phyloP scores from a whole-genome alignment of 495 filamentous ascomycete species.

The Tuber borchii region DNA sequence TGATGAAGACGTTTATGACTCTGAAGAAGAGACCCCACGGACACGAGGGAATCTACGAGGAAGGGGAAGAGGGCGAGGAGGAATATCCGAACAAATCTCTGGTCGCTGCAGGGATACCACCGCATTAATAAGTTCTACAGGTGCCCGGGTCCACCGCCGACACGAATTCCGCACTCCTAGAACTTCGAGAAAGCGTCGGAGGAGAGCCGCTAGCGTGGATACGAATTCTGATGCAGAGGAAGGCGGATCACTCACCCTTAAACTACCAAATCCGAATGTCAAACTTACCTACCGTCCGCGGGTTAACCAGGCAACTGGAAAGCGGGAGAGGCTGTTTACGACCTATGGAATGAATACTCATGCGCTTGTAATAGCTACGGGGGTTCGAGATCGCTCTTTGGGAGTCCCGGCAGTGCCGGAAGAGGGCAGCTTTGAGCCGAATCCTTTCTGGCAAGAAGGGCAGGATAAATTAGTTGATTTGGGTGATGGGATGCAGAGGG shows the following conservation, averaged over 20 bases:
- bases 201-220: conserved; percentile 9
- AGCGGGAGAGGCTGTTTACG: conserved; percentile 35
- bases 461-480: conserved; percentile 23
- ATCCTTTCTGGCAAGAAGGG: conserved; percentile 29
- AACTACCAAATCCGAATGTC: conserved; percentile 32
- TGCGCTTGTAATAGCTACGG: conserved; percentile 28
- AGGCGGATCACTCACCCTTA: conserved; percentile 6
- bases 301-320: conserved; percentile 37
- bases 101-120: neutral
- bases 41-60: neutral
- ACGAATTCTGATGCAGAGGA: conserved; percentile 12
- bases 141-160: conserved; percentile 22
- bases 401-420: conserved; percentile 34
- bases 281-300: conserved; percentile 40
- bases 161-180: conserved; percentile 24
- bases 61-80: neutral
- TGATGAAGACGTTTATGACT: conserved; percentile 2
- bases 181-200: neutral
- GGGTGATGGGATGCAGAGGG: conserved; percentile 21
- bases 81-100: neutral
- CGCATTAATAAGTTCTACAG: conserved; percentile 6
- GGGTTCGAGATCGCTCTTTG: conserved; percentile 34
- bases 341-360: conserved; percentile 31
- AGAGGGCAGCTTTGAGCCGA: conserved; percentile 17
- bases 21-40: conserved; percentile 2